Base-by-base conservation (phyloP, 1,139 yeast genomes). In the Nakaseomyces delphensis region DNA sequence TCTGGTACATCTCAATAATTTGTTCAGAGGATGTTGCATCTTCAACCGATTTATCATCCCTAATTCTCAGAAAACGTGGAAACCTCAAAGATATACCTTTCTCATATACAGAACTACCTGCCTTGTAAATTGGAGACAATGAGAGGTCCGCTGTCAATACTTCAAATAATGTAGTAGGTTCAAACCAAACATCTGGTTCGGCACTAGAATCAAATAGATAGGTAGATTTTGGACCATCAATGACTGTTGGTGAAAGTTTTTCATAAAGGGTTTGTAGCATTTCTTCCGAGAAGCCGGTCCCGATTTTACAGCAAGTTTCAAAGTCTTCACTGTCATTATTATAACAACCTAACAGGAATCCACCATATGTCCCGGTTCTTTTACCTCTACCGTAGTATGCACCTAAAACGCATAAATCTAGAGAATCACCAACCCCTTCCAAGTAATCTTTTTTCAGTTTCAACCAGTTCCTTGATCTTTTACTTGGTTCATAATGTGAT, bases 251-350 rank as follows among this genome's bases (percentile, higher is more conserved):
- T 36, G 79, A 74, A 43, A 91, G 69, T 43, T 70, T 70, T 29
- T 72, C 73, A 56, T 81, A 72, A 31, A 91, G 63, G 33, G 65
- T 65, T 28, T 75, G 74, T 46, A 91, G 69, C 56, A 79, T 75
- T 49, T 84, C 96, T 51, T 91, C 99, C 31, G 89, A 77, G 60
- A 91, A 91, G 0, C 99, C 99, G 0, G 99, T 93, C 36, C 98
- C 98, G 44, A 93, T 89, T 62, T 93, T 91, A 66, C 98, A 91
- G 36, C 95, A 83, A 0, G 96, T 84, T 60, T 91, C 98, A 57
- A 77, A 86, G 54, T 87, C 96, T 18, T 94, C 97, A 0, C 86
- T 75, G 48, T 89, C 96, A 42, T 78, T 77, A 57, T 91, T 89
- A 60, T 86, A 89, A 32, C 93, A 80, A 0, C 96, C 98, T 43